Conservation (phyloP, 306 rosid genomes). For the Gynostemma pentaphyllum region DNA sequence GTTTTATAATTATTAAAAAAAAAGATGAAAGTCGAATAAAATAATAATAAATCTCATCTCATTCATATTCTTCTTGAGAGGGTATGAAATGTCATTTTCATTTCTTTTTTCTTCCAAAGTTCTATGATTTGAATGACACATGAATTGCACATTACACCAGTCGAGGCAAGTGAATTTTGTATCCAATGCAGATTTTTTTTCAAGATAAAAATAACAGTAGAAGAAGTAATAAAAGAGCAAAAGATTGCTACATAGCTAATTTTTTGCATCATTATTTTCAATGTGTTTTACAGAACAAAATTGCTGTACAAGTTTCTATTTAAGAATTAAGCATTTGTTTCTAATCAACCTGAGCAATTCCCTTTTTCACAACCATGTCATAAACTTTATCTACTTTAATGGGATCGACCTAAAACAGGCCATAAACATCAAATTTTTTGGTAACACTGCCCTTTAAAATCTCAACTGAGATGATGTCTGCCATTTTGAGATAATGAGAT, state of each 20-base stretch:
- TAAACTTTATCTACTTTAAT: constrained; percentile 69
- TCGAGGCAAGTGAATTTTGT: neutral
- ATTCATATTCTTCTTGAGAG: no score
- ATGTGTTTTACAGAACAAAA: neutral
- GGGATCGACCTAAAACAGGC: constrained; percentile 53
- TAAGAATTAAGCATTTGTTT: neutral
- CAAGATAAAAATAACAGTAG: neutral
- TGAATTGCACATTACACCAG: neutral
- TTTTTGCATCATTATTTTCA: neutral
- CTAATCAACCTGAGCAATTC: constrained; percentile 22
- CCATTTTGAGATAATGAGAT: constrained; percentile 58
- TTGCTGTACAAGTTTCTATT: neutral
- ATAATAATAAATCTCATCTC: no score
- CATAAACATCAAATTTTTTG: constrained; percentile 53
- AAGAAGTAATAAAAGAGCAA: neutral
- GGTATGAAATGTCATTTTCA: no score
- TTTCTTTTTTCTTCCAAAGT: no score
- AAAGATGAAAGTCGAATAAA: neutral
- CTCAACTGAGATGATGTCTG: constrained; percentile 37
- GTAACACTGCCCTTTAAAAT: constrained; percentile 46
- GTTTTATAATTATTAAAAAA: neutral
- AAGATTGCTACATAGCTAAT: neutral
- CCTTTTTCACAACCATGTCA: constrained; percentile 57
- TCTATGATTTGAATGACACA: no score
- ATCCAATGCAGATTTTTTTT: neutral